Base-by-base conservation (phyloP, 768 basidiomycete species). In the Tulasnella sp. region DNA sequence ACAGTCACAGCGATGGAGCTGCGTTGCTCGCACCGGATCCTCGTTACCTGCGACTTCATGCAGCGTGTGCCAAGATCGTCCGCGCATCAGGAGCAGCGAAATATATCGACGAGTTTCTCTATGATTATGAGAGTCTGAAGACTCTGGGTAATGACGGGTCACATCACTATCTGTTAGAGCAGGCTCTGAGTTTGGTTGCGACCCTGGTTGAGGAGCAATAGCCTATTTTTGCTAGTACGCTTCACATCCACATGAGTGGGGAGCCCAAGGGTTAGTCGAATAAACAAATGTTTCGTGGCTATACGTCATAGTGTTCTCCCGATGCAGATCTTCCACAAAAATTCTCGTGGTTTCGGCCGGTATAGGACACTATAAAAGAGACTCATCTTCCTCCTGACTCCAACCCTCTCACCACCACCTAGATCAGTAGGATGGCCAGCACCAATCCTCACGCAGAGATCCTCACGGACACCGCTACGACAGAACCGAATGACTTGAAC, bases 1-100 rank as follows among this genome's bases (percentile, higher is more conserved):
- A n/a, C 29, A 27, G 51, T 26, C 51, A n/a, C 21, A 21, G 29
- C 8, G 29, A 27, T 19, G 5, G 29, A 17, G 23, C 17, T 32
- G 23, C 9, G n/a, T 9, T 27, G 8, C 10, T 10, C 8, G 17
- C 11, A 26, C 24, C 51, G 10, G 47, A 48, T n/a, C n/a, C 24
- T 48, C 47, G 10, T 48, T 52, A 9, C 19, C 45, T n/a, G 10
- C 51, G 29, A 27, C 21, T 68, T 41, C 67, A 64, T 43, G 67
- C 67, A 32, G 65, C 64, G 9, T 68, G 64, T 53, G 66, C 65
- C 0, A 64, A 66, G 23, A 65, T 67, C 23, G 64, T 62, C 17
- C 67, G 65, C 49, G 48, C 61, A 44, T 66, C 66, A 4, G 67
- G 67, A 7, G 67, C 67, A 15, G 65, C 51, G 3, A 65, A 65